These are phyloP conservation scores for Coemansia reversa DNA, from an alignment of 192 early-diverging fungal species.

Conservation along the genomic window DNA sequence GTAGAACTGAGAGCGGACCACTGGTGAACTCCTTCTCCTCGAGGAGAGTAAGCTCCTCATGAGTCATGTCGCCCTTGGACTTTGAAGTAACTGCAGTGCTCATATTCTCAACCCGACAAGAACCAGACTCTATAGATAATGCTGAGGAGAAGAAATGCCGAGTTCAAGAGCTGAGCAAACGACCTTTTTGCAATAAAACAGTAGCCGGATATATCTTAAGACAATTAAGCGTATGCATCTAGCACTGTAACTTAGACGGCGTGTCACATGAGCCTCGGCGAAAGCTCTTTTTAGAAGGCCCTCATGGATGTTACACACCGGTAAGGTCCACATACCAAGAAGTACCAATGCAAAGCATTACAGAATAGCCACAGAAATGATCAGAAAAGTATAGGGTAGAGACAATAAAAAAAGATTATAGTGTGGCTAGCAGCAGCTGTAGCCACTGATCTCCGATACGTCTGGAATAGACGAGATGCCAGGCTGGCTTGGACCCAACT, in stretches of 20 bases:
- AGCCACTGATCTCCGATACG: slow-evolving; percentile 45
- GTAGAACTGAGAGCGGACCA: slow-evolving; percentile 94
- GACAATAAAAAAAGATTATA: not conserved
- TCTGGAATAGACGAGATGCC: slow-evolving; percentile 61
- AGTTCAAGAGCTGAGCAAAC: not conserved
- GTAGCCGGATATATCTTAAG: not conserved
- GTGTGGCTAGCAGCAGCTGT: slow-evolving; percentile 29
- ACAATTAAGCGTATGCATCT: not conserved
- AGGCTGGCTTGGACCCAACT: slow-evolving; percentile 63
- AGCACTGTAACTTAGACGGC: not conserved
- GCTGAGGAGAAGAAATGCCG: not conserved
- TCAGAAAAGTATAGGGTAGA: not conserved
- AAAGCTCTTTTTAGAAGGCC: too few relatives aligned
- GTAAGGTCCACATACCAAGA: too few relatives aligned
- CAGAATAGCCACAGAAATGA: not conserved
- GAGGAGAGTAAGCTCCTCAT: slow-evolving; percentile 80
- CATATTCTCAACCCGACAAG: slow-evolving; percentile 19
- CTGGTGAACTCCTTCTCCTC: slow-evolving; percentile 96
- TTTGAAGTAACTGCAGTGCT: slow-evolving; percentile 50
- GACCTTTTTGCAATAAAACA: not conserved
- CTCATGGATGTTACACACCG: too few relatives aligned
- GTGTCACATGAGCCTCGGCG: not conserved
- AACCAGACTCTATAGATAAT: not conserved
- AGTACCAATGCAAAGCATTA: not conserved
- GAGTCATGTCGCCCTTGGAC: slow-evolving; percentile 51